A percentile compares a stretch with the other conserved stretches of the same genome.
These are phyloP conservation scores for Ophiostoma tasmaniense DNA, from an alignment of 2,329 filamentous ascomycete genomes.

Conservation along the genomic window DNA sequence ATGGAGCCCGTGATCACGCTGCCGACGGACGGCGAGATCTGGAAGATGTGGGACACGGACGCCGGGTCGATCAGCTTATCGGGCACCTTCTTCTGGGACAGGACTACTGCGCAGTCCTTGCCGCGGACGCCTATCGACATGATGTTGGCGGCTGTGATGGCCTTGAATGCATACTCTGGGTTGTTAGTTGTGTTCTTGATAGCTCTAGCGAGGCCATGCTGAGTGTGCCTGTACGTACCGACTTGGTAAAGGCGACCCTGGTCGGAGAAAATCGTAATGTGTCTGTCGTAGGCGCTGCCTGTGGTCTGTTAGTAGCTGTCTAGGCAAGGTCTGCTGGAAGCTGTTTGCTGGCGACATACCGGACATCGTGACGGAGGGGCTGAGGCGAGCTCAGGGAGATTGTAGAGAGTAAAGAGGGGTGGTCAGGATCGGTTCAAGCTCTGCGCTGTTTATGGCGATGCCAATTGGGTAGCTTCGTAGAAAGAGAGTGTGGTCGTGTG, in stretches of 20 bases:
- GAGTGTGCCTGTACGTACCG: slow-evolving; percentile 46
- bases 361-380: slow-evolving; percentile 41
- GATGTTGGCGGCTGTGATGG: slow-evolving; percentile 98
- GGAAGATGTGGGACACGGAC: slow-evolving; percentile 96
- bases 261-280: slow-evolving; percentile 99
- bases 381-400: slow-evolving; percentile 10
- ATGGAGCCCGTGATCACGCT: slow-evolving; percentile 99
- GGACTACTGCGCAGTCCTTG: slow-evolving; percentile 92
- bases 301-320: slow-evolving; percentile 19
- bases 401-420: not conserved
- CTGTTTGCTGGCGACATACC: slow-evolving; percentile 31
- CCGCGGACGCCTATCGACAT: slow-evolving; percentile 93
- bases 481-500: not conserved
- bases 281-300: slow-evolving; percentile 89
- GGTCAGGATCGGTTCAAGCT: not conserved
- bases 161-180: slow-evolving; percentile 99
- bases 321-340: not conserved
- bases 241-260: slow-evolving; percentile 99
- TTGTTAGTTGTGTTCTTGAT: slow-evolving; percentile 30
- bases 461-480: not conserved
- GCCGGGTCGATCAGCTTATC: slow-evolving; percentile 98
- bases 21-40: slow-evolving; percentile 88
- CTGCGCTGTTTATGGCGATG: not conserved
- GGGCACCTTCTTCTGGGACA: slow-evolving; percentile 99
- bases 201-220: not conserved